phyloP scores from a whole-genome alignment of 2,329 filamentous ascomycete genomes.

The Dactylellina sp. region DNA sequence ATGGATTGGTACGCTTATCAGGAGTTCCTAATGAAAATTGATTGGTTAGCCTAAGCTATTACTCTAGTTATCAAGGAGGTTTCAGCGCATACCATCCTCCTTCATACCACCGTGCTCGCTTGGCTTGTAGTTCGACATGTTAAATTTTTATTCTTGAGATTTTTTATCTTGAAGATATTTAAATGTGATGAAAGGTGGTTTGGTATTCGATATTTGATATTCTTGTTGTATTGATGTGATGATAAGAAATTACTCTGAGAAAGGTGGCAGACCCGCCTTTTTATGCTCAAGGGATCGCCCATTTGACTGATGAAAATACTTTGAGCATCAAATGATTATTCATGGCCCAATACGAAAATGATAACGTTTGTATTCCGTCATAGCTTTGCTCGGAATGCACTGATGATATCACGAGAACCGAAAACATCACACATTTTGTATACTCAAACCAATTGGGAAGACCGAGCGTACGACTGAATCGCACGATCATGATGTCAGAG shows the following conservation, averaged over 20 bases:
- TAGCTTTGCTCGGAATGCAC: background rate
- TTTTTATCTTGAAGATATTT: slow-evolving; percentile 10
- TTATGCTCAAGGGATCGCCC: background rate
- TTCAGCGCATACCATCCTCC: slow-evolving; percentile 33
- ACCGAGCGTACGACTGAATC: background rate
- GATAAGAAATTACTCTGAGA: background rate
- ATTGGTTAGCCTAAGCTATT: background rate
- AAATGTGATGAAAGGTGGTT: background rate
- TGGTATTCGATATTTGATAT: background rate
- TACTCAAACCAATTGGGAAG: background rate
- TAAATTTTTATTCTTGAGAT: too few relatives aligned
- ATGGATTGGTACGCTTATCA: slow-evolving; percentile 37
- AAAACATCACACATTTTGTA: background rate
- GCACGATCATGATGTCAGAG: background rate
- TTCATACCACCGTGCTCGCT: slow-evolving; percentile 44
- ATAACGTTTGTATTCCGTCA: background rate
- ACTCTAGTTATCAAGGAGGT: background rate
- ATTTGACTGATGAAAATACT: background rate
- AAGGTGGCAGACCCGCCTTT: background rate
- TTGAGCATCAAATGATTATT: background rate
- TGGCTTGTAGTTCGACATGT: slow-evolving; percentile 48
- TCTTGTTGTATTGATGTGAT: background rate
- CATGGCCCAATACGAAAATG: background rate
- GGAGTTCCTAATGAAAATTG: slow-evolving; percentile 17
- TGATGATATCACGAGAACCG: background rate